Base-by-base conservation (phyloP, 306 rosid species). In the Mucuna pruriens region DNA sequence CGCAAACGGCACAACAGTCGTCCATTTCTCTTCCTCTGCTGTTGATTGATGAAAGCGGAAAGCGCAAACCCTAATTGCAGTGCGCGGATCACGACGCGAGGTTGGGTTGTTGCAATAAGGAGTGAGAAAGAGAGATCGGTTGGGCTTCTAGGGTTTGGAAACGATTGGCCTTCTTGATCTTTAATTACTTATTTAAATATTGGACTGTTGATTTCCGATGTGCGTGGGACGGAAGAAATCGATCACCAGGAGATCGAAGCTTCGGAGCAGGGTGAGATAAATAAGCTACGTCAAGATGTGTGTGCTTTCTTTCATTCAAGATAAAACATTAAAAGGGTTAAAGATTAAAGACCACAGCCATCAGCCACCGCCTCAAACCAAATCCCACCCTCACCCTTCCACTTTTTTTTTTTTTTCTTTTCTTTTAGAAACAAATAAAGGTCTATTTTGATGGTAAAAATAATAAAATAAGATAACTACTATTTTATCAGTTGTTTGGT, bases 1-100 rank as follows among this genome's bases (percentile, higher is more conserved):
- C 99, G 73, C 99, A 93, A 46, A 95, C 99, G 19, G 97, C 99
- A 76, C 99, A 95, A 81, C 93, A 91, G 25, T 95, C 99, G 2
- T 95, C 98, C 99, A 95, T 91, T 55, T 75, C 75, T 55, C 1
- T 45, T 71, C 78, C 63, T 66, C 68, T 54, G 23, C 20, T 2
- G 10, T 74, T 83, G 45, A 58, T 55, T 58, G 16, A 16, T 45
- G n/a, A 36, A 7, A 57, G n/a, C 75, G 4, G 15, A 16, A 55
- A n/a, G 9, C 17, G 12, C 7, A 48, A 86, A 84, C 87, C 85
- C 90, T 84, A 67, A 42, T 42, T 60, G 15, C 13, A 49, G 54
- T 46, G 62, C 57, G 26, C 52, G 57, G 67, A 82, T 78, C 75
- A 34, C 54, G 15, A n/a, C 9, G 55, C 55, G 0, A 26, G 23